phyloP scores from a whole-genome alignment of 345 rosid genomes.

The Acer negundo region DNA sequence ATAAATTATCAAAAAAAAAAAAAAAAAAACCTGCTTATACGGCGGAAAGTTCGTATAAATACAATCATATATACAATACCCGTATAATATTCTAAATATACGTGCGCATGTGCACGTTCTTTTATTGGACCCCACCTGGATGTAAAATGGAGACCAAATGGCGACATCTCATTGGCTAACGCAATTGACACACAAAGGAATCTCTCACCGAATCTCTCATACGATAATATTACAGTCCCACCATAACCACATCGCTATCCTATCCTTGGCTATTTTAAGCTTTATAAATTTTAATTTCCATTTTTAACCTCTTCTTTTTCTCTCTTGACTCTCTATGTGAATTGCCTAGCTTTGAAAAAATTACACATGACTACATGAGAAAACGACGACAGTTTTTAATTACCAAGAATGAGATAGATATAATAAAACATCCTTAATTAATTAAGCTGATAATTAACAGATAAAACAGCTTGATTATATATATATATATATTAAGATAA shows the following conservation, averaged over 20 bases:
- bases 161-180: not conserved
- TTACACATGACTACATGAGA: not conserved
- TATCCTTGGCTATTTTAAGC: not conserved
- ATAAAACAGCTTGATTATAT: not conserved
- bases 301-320: not conserved
- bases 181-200: not conserved
- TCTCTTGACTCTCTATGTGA: too few relatives aligned
- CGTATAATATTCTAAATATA: not conserved
- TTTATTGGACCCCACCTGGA: not conserved
- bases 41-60: not conserved
- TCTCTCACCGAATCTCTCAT: not conserved
- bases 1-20: not conserved
- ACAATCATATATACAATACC: not conserved
- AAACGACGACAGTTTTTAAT: not conserved
- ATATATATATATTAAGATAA: not conserved
- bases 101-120: conserved; percentile 8
- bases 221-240: not conserved
- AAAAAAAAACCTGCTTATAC: not conserved
- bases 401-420: not conserved
- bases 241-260: not conserved
- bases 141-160: not conserved
- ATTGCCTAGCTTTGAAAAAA: not conserved
- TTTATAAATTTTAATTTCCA: not conserved
- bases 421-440: not conserved
- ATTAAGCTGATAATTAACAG: not conserved